Evolutionary conservation across 495 filamentous ascomycete genomes (phyloP), one percentile per base, ranked within the genome.

Genomic region (Wilcoxina mikolae): DNA sequence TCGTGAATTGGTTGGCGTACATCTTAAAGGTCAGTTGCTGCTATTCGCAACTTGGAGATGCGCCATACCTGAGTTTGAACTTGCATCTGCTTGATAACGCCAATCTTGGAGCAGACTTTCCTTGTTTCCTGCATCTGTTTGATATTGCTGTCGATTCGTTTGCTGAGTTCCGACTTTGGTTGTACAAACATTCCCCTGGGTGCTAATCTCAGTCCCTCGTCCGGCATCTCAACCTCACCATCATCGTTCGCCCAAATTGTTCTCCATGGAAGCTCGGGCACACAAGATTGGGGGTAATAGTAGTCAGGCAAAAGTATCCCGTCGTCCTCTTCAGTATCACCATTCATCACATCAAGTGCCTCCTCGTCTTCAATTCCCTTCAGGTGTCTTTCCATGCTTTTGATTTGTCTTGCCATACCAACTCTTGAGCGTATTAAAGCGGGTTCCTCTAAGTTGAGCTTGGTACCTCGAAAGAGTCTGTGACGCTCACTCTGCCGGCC

Each of bases 71-170:
- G 91, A 43, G 88, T 83, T 64, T 99, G 93, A 27, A 95, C 73
- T 67, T 96, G 93, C 91, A 99, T 99, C 72, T 99, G 91, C 74
- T 96, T 99, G 66, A 99, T 88, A 55, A 99, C 83, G 26, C 85
- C 81, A 64, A 96, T 89, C 68, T 96, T 96, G 2, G 87, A 88
- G 65, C 85, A 93, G 10, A 99, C 76, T 67, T 95, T 96, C 60
- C 93, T 75, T 0, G 91, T 96, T 55, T 95, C 90, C 67, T 99
- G 91, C 81, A 96, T 87, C 64, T 95, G 88, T 35, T 78, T 77
- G 72, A 96, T 83, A 60, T 99, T 99, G 49, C 79, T 79, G 56
- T 94, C 84, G 63, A 99, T 78, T 66, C 80, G 89, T 49, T 74
- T 74, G n/a, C 83, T 77, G 24, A 99, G 66, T 44, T 70, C 73